phyloP scores from a whole-genome alignment of 2,329 filamentous ascomycete genomes.

The Cytospora paraplurivora region DNA sequence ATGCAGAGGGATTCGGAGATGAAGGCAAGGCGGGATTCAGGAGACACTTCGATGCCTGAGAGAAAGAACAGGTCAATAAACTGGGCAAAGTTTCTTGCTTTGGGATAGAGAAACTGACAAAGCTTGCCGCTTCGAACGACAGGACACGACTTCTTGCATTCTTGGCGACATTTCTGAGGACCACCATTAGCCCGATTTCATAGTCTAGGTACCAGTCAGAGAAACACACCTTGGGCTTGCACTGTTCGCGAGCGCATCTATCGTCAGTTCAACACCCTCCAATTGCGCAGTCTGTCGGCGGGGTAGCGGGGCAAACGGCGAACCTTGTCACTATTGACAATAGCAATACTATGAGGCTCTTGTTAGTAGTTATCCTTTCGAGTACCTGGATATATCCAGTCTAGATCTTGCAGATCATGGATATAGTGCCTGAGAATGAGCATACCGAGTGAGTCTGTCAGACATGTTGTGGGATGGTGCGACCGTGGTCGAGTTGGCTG shows the following conservation, averaged over 20 bases:
- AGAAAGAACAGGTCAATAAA: slow-evolving; percentile 79
- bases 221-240: slow-evolving; percentile 77
- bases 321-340: slow-evolving; percentile 98
- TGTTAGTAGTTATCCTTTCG: slow-evolving; percentile 29
- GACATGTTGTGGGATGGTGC: slow-evolving; percentile 62
- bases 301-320: slow-evolving; percentile 45
- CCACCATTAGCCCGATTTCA: slow-evolving; percentile 21
- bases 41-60: slow-evolving; percentile 92
- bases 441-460: slow-evolving; percentile 91
- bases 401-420: not conserved
- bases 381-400: not conserved
- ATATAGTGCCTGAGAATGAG: slow-evolving; percentile 1
- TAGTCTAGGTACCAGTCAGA: not conserved
- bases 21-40: slow-evolving; percentile 92
- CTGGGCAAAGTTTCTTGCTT: not conserved
- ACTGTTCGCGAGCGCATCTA: slow-evolving; percentile 53
- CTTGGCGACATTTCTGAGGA: slow-evolving; percentile 89
- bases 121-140: slow-evolving; percentile 93
- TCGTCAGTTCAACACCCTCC: slow-evolving; percentile 40
- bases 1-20: slow-evolving; percentile 96
- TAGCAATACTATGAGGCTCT: slow-evolving; percentile 78
- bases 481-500: slow-evolving; percentile 19
- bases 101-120: slow-evolving; percentile 62
- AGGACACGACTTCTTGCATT: slow-evolving; percentile 98
- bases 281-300: slow-evolving; percentile 33